Evolutionary conservation across 2,329 filamentous ascomycete genomes (phyloP).

Genomic region (Gliomastix tumulicola): DNA sequence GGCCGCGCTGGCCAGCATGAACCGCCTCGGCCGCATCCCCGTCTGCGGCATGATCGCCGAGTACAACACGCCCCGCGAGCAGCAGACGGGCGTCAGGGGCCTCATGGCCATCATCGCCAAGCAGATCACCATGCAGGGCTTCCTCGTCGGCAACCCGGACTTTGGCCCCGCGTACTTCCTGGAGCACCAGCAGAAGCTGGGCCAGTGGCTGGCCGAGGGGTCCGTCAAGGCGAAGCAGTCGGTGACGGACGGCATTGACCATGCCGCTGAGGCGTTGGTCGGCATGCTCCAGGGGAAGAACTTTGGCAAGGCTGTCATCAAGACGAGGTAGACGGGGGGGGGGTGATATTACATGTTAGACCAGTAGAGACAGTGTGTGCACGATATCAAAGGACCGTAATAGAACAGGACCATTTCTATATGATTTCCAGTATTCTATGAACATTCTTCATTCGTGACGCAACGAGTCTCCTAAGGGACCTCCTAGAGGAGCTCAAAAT

Average conservation of each 20-base stretch:
- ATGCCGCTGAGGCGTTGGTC: slow-evolving; percentile 66
- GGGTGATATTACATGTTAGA: too few species aligned
- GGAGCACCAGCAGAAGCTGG: slow-evolving; percentile 70
- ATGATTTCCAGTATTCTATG: too few species aligned
- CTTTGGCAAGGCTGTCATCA: slow-evolving; percentile 79
- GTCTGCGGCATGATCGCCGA: slow-evolving; percentile 66
- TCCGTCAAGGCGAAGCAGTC: slow-evolving; percentile 64
- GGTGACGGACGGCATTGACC: slow-evolving; percentile 70
- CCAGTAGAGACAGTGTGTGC: too few species aligned
- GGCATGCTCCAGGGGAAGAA: slow-evolving; percentile 74
- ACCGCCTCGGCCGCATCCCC: slow-evolving; percentile 58
- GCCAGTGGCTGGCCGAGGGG: slow-evolving; percentile 70
- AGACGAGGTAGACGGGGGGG: too few species aligned
- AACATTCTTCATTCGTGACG: too few species aligned
- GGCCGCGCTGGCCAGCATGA: slow-evolving; percentile 39
- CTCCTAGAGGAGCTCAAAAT: too few species aligned
- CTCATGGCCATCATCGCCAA: slow-evolving; percentile 59
- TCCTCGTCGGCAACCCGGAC: slow-evolving; percentile 62
- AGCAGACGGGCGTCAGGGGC: slow-evolving; percentile 62
- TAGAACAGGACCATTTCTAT: too few species aligned
- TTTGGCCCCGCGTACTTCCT: slow-evolving; percentile 59
- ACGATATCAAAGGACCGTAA: too few species aligned
- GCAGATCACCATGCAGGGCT: slow-evolving; percentile 65
- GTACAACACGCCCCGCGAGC: slow-evolving; percentile 54
- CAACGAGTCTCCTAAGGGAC: too few species aligned